phyloP scores from a whole-genome alignment of 116 monocot genomes.

The Iris pallida region DNA sequence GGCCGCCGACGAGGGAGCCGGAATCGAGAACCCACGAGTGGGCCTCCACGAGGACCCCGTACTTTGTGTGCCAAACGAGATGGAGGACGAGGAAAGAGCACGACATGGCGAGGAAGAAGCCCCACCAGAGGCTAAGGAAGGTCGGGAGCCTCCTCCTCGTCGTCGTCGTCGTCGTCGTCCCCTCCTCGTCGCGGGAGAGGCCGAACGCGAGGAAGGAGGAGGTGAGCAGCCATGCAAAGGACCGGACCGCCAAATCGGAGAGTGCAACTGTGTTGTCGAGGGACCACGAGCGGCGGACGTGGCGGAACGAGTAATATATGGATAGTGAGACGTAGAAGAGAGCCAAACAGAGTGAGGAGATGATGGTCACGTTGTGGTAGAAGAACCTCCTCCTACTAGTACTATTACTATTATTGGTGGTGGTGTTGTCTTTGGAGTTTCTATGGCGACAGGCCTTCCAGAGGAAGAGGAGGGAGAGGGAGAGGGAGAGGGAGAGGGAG shows the following conservation, averaged over 20 bases:
- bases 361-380: slow-evolving; percentile 8
- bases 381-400: neutral
- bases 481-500: neutral
- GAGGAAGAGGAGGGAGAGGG: neutral
- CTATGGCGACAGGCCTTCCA: neutral
- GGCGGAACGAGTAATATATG: slow-evolving; percentile 5
- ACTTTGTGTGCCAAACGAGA: slow-evolving; percentile 19
- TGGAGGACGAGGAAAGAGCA: slow-evolving; percentile 32
- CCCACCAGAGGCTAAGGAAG: slow-evolving; percentile 67
- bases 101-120: slow-evolving; percentile 40
- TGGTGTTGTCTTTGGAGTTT: too few species aligned
- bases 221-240: slow-evolving; percentile 35
- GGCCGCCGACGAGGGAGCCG: slow-evolving; percentile 31
- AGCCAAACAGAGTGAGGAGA: slow-evolving; percentile 2
- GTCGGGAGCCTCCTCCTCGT: slow-evolving; percentile 36
- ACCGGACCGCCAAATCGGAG: slow-evolving; percentile 39
- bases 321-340: slow-evolving; percentile 12
- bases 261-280: slow-evolving; percentile 3
- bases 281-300: slow-evolving; percentile 7
- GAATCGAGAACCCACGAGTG: slow-evolving; percentile 46
- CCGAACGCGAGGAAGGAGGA: slow-evolving; percentile 28
- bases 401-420: neutral
- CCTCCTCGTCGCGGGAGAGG: slow-evolving; percentile 11
- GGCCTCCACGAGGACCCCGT: slow-evolving; percentile 11
- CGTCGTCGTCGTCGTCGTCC: too few species aligned